phyloP scores from a whole-genome alignment of 2,329 filamentous ascomycete genomes.

The Huntiella bhutanensis region DNA sequence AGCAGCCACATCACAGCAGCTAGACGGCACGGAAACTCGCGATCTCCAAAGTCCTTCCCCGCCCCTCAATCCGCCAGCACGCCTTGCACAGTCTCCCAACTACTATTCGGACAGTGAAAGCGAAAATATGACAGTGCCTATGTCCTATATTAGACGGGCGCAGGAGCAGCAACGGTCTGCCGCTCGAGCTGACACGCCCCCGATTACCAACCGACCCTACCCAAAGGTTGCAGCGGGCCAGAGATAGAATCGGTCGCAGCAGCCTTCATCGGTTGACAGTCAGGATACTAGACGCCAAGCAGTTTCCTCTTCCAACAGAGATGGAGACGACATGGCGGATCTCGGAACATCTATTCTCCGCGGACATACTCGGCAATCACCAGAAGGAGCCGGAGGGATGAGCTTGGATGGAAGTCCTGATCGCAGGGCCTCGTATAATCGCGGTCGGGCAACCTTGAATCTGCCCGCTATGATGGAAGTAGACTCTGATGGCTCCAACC shows the following conservation, averaged over 20 bases:
- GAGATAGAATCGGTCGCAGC: conserved; percentile 11
- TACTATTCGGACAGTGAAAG: background rate
- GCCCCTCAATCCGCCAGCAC: background rate
- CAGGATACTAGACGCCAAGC: background rate
- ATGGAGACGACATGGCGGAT: background rate
- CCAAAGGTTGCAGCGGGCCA: conserved; percentile 8
- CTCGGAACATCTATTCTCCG: background rate
- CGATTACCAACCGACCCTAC: background rate
- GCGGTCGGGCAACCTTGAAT: background rate
- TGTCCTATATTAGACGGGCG: conserved; percentile 4
- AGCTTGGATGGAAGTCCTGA: too few relatives aligned
- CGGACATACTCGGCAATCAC: too few relatives aligned
- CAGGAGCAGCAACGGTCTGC: conserved; percentile 2
- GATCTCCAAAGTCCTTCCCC: too few relatives aligned
- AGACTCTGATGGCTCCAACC: background rate
- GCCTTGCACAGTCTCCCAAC: background rate
- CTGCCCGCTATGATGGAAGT: background rate
- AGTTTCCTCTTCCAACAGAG: background rate
- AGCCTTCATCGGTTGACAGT: background rate
- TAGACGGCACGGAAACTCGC: too few relatives aligned
- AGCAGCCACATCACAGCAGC: too few relatives aligned
- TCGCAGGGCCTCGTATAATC: too few relatives aligned
- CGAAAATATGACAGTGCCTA: conserved; percentile 6
- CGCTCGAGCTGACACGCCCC: background rate
- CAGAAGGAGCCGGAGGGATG: too few relatives aligned